A percentile compares a stretch with the other conserved stretches of the same genome.
Conservation (phyloP, 2,329 filamentous ascomycete species). For the Xylariaceae sp. region DNA sequence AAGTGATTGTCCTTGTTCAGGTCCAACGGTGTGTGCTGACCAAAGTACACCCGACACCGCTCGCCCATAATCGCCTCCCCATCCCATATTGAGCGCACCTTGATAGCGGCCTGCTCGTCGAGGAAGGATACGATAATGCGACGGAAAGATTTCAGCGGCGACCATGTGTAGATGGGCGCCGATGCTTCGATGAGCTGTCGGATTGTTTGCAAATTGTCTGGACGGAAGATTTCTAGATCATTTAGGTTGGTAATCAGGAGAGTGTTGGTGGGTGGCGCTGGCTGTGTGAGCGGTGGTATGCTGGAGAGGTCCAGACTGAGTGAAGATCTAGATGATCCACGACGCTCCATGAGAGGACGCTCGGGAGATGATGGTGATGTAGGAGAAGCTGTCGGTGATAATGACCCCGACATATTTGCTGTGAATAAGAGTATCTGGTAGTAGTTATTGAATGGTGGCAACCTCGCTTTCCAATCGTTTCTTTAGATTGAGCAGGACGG, state of each 20-base stretch:
- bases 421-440: conserved; percentile 8
- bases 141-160: conserved; percentile 81
- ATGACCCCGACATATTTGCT: conserved; percentile 35
- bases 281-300: conserved; percentile 71
- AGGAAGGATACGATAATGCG: conserved; percentile 83
- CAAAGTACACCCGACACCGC: conserved; percentile 72
- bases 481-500: not conserved
- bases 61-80: conserved; percentile 75
- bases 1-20: conserved; percentile 60
- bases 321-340: conserved; percentile 53
- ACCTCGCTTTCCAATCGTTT: not conserved
- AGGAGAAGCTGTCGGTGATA: conserved; percentile 35
- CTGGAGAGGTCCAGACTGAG: conserved; percentile 77
- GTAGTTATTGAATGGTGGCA: not conserved
- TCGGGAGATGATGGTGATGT: conserved; percentile 41
- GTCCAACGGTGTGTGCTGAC: conserved; percentile 64
- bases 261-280: conserved; percentile 81
- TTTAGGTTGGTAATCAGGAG: conserved; percentile 83
- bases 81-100: conserved; percentile 75
- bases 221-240: conserved; percentile 74
- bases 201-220: conserved; percentile 75
- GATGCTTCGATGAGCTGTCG: conserved; percentile 71
- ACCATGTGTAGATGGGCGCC: conserved; percentile 78
- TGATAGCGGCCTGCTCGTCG: conserved; percentile 70
- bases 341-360: conserved; percentile 42